phyloP scores from a whole-genome alignment of 2,329 filamentous ascomycete genomes.

The Pseudofabraea citricarpa region DNA sequence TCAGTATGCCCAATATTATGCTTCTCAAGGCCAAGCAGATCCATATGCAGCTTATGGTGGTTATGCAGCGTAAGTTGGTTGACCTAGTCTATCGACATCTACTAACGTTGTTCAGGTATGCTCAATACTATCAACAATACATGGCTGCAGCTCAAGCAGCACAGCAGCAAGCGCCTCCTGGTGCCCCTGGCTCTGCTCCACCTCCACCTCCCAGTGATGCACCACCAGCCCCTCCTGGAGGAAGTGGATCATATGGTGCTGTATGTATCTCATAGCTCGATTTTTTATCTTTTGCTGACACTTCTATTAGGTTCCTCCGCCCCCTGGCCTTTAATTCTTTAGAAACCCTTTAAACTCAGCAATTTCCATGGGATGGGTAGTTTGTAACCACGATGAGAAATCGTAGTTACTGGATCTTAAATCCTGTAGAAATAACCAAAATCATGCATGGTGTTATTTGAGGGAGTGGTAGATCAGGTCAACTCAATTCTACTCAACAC shows the following conservation, averaged over 20 bases:
- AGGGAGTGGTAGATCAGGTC: too few species aligned
- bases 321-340: conserved; percentile 38
- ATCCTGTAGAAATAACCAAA: too few species aligned
- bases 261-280: conserved; percentile 26
- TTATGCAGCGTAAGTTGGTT: conserved; percentile 62
- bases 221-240: conserved; percentile 61
- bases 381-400: too few species aligned
- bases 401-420: too few species aligned
- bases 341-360: too few species aligned
- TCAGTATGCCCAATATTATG: conserved; percentile 82
- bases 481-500: conserved; percentile 24
- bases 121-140: conserved; percentile 72
- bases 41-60: conserved; percentile 91
- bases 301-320: conserved; percentile 41
- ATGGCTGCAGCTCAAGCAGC: conserved; percentile 50
- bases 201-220: conserved; percentile 48
- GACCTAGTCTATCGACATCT: background rate
- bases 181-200: conserved; percentile 45
- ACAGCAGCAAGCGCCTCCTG: conserved; percentile 39
- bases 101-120: conserved; percentile 40
- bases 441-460: too few species aligned
- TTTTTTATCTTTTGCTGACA: conserved; percentile 5
- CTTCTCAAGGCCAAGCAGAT: conserved; percentile 50
- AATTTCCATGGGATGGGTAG: too few species aligned
- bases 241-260: conserved; percentile 53